Conservation (phyloP, 148 eudicot species). For the Cornus kousa region DNA sequence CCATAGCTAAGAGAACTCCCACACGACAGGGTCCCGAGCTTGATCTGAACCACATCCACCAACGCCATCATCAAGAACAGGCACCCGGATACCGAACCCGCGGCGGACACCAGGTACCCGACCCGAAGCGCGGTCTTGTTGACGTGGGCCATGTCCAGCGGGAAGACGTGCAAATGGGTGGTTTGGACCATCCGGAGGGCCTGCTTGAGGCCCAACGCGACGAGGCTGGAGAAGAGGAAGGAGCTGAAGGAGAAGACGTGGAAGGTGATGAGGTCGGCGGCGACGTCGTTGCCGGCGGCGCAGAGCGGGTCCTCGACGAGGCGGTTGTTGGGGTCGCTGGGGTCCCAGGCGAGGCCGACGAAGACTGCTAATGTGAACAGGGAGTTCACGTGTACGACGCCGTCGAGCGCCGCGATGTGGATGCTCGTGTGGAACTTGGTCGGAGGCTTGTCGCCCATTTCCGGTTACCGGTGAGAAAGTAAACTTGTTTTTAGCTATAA, state of each 20-base stretch:
- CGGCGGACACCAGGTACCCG: slow-evolving; percentile 72
- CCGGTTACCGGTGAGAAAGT: neutral
- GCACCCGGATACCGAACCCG: slow-evolving; percentile 72
- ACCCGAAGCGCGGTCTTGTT: slow-evolving; percentile 48
- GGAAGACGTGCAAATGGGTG: slow-evolving; percentile 27
- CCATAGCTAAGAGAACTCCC: slow-evolving; percentile 61
- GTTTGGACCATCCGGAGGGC: slow-evolving; percentile 53
- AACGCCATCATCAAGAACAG: slow-evolving; percentile 71
- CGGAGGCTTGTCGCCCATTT: slow-evolving; percentile 10
- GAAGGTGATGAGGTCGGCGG: slow-evolving; percentile 49
- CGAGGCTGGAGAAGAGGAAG: slow-evolving; percentile 75
- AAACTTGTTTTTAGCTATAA: neutral
- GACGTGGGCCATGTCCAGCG: slow-evolving; percentile 40
- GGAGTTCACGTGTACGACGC: slow-evolving; percentile 68
- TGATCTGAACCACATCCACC: slow-evolving; percentile 73
- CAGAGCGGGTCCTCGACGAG: slow-evolving; percentile 40
- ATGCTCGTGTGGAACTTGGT: slow-evolving; percentile 39
- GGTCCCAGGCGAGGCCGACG: slow-evolving; percentile 73
- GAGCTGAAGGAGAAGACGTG: slow-evolving; percentile 82
- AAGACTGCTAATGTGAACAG: slow-evolving; percentile 78
- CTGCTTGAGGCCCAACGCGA: slow-evolving; percentile 67
- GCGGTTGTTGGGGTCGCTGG: slow-evolving; percentile 46
- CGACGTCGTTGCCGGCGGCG: slow-evolving; percentile 23
- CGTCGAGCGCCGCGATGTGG: slow-evolving; percentile 72
- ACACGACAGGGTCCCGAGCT: slow-evolving; percentile 69